Evolutionary conservation across 2,329 filamentous ascomycete genomes (phyloP).

Genomic region (Diaporthe velutina): DNA sequence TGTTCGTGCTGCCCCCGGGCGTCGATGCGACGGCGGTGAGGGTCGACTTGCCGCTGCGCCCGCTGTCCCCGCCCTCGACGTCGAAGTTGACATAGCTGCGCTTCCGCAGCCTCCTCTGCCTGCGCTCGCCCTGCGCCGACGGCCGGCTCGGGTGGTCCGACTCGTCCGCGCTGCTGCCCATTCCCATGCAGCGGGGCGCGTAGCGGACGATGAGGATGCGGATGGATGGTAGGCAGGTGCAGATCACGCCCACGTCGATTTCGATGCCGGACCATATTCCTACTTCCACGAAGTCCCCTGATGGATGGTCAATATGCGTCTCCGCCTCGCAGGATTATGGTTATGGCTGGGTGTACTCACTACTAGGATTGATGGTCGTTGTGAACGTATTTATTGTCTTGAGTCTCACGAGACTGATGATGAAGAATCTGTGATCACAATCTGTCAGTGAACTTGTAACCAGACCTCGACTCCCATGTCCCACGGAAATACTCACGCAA

Average conservation of each 20-base stretch:
- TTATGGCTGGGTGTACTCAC: neutral
- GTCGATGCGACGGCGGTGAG: neutral
- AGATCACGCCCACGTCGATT: constrained; percentile 49
- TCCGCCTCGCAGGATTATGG: too few species aligned
- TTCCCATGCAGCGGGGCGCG: constrained; percentile 8
- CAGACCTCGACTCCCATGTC: neutral
- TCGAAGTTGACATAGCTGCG: constrained; percentile 28
- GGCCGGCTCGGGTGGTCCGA: neutral
- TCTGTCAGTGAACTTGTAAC: neutral
- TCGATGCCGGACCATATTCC: constrained; percentile 50
- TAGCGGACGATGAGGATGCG: constrained; percentile 47
- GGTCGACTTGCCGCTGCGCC: neutral
- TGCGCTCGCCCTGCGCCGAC: neutral
- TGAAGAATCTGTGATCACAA: neutral
- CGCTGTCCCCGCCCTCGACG: neutral
- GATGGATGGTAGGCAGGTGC: constrained; percentile 50
- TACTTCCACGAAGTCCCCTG: constrained; percentile 40
- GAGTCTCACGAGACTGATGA: constrained; percentile 17
- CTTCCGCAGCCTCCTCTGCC: constrained; percentile 11
- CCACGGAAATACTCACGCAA: neutral
- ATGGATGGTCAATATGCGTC: too few species aligned
- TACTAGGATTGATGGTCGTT: constrained; percentile 2
- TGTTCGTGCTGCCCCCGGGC: neutral
- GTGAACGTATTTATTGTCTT: constrained; percentile 2
- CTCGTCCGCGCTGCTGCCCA: constrained; percentile 8